Percentiles rank a stretch among this genome's conserved stretches.
These are phyloP conservation scores for Elongisporangium undulatum DNA, from an alignment of 352 stramenopile genomes.

Conservation along the genomic window DNA sequence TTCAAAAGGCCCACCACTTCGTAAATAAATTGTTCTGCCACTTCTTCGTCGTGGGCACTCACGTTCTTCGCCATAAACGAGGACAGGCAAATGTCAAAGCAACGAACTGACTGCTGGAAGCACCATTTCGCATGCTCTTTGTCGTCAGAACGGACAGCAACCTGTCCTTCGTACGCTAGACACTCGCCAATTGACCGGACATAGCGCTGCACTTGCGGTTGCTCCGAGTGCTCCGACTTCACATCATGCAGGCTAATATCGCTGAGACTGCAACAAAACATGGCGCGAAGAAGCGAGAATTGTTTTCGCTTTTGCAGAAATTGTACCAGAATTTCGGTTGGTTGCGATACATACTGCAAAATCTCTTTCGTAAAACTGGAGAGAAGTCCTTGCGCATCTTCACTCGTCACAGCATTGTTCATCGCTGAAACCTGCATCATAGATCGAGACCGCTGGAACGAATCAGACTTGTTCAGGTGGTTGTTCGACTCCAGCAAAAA, in stretches of 20 bases:
- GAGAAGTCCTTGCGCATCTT: conserved; percentile 52
- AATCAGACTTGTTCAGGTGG: conserved; percentile 36
- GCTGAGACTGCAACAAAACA: conserved; percentile 61
- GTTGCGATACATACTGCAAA: conserved; percentile 46
- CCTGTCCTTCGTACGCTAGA: conserved; percentile 52
- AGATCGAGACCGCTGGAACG: conserved; percentile 52
- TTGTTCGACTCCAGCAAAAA: conserved; percentile 59
- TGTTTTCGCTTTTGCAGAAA: conserved; percentile 70
- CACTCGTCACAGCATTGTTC: conserved; percentile 36
- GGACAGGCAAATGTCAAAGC: conserved; percentile 67
- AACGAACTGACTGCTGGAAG: conserved; percentile 67
- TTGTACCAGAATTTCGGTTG: conserved; percentile 43
- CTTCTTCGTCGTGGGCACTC: conserved; percentile 15
- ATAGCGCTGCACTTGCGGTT: conserved; percentile 34
- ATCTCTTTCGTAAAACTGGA: conserved; percentile 54
- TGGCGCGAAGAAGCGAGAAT: conserved; percentile 55
- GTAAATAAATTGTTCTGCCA: conserved; percentile 57
- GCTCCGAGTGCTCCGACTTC: conserved; percentile 23
- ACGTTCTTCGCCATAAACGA: conserved; percentile 45
- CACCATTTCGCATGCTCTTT: conserved; percentile 45
- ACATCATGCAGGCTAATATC: conserved; percentile 46
- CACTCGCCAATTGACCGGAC: conserved; percentile 65
- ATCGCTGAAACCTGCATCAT: conserved; percentile 29
- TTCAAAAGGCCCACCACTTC: conserved; percentile 61
- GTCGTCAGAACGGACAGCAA: conserved; percentile 29